phyloP scores from a whole-genome alignment of 768 basidiomycete genomes.

The Boletus reticulatus region DNA sequence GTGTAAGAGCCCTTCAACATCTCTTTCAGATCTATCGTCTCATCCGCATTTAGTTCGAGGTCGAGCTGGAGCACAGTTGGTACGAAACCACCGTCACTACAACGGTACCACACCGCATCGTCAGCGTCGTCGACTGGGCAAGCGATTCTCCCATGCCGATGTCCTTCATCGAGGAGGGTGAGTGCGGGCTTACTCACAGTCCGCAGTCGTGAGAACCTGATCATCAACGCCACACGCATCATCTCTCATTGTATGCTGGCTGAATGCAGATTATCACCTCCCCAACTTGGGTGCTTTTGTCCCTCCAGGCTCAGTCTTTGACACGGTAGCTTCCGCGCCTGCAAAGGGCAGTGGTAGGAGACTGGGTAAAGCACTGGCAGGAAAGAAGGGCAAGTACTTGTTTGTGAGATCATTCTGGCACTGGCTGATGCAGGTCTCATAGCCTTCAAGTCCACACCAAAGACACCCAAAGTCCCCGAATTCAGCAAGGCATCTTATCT shows the following conservation, averaged over 20 bases:
- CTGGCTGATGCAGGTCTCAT: background rate
- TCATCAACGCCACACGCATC: background rate
- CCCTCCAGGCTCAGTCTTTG: slow-evolving; percentile 17
- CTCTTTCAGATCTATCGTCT: background rate
- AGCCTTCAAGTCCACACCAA: slow-evolving; percentile 14
- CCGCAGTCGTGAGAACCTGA: slow-evolving; percentile 5
- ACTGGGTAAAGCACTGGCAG: slow-evolving; percentile 10
- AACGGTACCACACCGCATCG: slow-evolving; percentile 67
- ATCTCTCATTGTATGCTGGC: background rate
- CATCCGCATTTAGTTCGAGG: slow-evolving; percentile 60
- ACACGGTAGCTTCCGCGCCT: slow-evolving; percentile 10
- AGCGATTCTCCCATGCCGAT: slow-evolving; percentile 62
- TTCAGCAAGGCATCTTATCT: slow-evolving; percentile 52
- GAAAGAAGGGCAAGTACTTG: slow-evolving; percentile 11
- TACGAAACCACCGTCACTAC: slow-evolving; percentile 88
- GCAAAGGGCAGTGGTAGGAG: slow-evolving; percentile 2
- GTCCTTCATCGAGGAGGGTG: slow-evolving; percentile 8
- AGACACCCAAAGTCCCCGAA: slow-evolving; percentile 9
- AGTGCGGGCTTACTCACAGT: slow-evolving; percentile 6
- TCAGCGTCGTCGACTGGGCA: slow-evolving; percentile 94
- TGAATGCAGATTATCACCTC: slow-evolving; percentile 13
- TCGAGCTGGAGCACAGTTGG: slow-evolving; percentile 95
- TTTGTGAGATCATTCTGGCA: background rate
- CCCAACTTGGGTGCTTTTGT: slow-evolving; percentile 29
- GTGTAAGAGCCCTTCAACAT: slow-evolving; percentile 14